These are phyloP conservation scores for Heliocybe sulcata DNA, from an alignment of 1,284 basidiomycete species.

Conservation along the genomic window DNA sequence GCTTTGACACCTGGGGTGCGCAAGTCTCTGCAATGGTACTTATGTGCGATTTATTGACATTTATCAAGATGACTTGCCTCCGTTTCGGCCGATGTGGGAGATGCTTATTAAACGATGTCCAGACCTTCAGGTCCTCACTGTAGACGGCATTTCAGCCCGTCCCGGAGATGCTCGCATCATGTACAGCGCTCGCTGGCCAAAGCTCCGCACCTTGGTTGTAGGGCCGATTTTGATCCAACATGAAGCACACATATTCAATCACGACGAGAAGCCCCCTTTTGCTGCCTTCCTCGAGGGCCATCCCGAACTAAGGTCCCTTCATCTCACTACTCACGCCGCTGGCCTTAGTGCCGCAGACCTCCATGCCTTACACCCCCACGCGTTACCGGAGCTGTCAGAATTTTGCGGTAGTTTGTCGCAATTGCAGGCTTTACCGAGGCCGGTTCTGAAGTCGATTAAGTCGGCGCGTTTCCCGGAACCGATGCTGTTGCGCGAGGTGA, in stretches of 20 bases:
- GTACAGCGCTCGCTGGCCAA: conserved; percentile 51
- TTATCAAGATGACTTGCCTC: conserved; percentile 26
- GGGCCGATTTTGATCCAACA: conserved; percentile 54
- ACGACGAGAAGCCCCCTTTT: conserved; percentile 42
- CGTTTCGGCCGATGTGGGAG: conserved; percentile 47
- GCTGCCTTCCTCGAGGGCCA: conserved; percentile 62
- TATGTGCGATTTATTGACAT: neutral
- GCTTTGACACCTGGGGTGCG: conserved; percentile 45
- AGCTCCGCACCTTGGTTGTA: conserved; percentile 44
- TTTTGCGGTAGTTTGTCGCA: conserved; percentile 60
- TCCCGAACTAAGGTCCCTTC: conserved; percentile 41
- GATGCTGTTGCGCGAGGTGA: conserved; percentile 56
- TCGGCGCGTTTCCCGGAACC: conserved; percentile 49
- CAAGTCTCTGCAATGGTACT: conserved; percentile 4
- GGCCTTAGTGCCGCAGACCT: conserved; percentile 51
- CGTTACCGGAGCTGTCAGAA: conserved; percentile 41
- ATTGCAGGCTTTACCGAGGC: conserved; percentile 40
- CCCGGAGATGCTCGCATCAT: conserved; percentile 33
- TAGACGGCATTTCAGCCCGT: conserved; percentile 48
- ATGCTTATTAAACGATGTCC: conserved; percentile 61
- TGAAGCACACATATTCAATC: conserved; percentile 28
- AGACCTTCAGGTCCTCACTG: conserved; percentile 50
- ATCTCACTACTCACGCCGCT: conserved; percentile 41
- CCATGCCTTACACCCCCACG: conserved; percentile 32
- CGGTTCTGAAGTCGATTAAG: conserved; percentile 26